Base-by-base conservation (phyloP, 257 asterid genomes). In the Paulownia fortunei region DNA sequence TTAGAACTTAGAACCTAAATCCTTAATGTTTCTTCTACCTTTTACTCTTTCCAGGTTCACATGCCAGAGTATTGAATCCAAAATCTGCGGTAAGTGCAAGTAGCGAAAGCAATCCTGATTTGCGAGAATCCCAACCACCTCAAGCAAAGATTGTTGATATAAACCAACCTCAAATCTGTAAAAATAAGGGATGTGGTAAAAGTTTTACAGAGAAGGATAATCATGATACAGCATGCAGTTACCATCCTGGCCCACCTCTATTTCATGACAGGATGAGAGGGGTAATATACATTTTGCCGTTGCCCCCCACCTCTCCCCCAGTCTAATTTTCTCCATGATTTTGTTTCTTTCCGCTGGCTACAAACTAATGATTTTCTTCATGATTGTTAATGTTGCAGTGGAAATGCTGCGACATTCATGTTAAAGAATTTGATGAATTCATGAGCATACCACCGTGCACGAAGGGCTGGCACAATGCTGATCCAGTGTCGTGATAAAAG, bases 191-290 rank as follows among this genome's bases (percentile, higher is more conserved):
- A 16, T 94, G 98, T 73, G 96, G 97, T 68, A 37, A 84, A 83
- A 87, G 86, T 76, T 94, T 87, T 65, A 92, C 84, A 82, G 98
- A 94, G 83, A 94, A 85, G 81, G 97, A 94, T 81, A 94, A 94
- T 82, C 90, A 91, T 44, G 98, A 92, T 34, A 34, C 87, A 24
- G 98, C 97, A 55, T 92, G 98, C 84, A 82, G 73, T 86, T 91
- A 89, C 85, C 99, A 94, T 82, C 99, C 99, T 0, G 99, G 99
- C 10, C 98, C 98, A 0, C 88, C 99, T 5, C 79, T 92, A 60
- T 94, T 94, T 86, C 99, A 90, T 70, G 97, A 94, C 79, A 89
- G 98, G 73, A 81, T 91, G 89, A 88, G 91, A 88, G 99, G 99
- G 93, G 98, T 94, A 82, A 82, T 64, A 46, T 44, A 61, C 82